Conservation (phyloP, 768 basidiomycete genomes). For the Lepiota venenata region DNA sequence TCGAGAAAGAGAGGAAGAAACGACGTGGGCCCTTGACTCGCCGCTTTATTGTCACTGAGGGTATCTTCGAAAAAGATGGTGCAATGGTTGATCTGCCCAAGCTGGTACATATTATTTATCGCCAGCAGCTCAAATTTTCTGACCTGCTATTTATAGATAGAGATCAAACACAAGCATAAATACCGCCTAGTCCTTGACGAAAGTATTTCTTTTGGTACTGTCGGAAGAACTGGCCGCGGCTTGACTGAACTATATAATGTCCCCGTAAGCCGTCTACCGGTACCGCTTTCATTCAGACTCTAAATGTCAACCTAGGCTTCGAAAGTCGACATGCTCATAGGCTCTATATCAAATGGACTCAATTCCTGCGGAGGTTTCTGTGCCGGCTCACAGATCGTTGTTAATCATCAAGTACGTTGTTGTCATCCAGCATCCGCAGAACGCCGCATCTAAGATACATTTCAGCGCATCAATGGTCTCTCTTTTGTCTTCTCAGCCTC, state of each 20-base stretch:
- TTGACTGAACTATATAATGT: constrained; percentile 94
- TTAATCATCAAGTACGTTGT: constrained; percentile 76
- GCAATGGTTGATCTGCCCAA: constrained; percentile 90
- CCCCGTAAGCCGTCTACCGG: constrained; percentile 50
- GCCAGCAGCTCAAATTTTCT: background rate
- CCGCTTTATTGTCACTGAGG: constrained; percentile 95
- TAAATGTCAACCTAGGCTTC: constrained; percentile 47
- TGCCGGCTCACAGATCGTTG: constrained; percentile 77
- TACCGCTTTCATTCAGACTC: background rate
- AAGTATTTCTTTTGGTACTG: constrained; percentile 87
- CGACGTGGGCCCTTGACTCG: constrained; percentile 79
- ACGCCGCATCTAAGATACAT: background rate
- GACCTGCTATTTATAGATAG: constrained; percentile 53
- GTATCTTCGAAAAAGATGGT: constrained; percentile 94
- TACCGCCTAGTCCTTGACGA: constrained; percentile 95
- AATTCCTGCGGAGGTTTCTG: constrained; percentile 92
- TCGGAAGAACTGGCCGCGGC: constrained; percentile 92
- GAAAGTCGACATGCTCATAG: constrained; percentile 94
- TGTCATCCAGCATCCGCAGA: background rate
- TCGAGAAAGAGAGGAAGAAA: constrained; percentile 89
- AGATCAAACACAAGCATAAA: constrained; percentile 94
- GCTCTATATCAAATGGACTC: constrained; percentile 83
- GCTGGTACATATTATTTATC: constrained; percentile 53
- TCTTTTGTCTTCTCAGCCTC: constrained; percentile 97
- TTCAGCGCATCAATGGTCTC: constrained; percentile 90